These are phyloP conservation scores for Hygrophoropsis aurantiaca DNA, from an alignment of 768 basidiomycete species.

Conservation along the genomic window DNA sequence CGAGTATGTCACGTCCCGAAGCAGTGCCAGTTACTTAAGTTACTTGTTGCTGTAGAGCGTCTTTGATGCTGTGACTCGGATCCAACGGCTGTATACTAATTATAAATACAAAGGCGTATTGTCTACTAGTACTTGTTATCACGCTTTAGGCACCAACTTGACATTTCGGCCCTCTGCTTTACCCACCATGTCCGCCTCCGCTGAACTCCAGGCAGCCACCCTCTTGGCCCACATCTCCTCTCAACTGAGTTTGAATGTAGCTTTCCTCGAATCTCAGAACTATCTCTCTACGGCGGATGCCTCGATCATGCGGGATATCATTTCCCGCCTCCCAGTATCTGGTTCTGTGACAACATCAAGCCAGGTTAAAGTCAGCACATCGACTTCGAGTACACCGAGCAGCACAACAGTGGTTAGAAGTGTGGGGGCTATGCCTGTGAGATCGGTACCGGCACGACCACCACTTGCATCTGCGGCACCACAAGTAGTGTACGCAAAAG, in stretches of 20 bases:
- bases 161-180: not conserved
- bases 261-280: constrained; percentile 56
- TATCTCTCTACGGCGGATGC: constrained; percentile 53
- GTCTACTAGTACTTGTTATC: no score
- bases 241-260: constrained; percentile 55
- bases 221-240: constrained; percentile 59
- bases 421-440: not conserved
- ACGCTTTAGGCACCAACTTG: no score
- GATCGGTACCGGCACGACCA: constrained; percentile 5
- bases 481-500: constrained; percentile 43
- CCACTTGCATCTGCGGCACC: constrained; percentile 4
- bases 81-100: no score
- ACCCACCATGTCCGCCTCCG: constrained; percentile 19
- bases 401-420: constrained; percentile 3
- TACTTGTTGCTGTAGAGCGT: no score
- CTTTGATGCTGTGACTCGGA: no score
- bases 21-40: no score
- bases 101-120: no score
- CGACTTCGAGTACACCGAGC: not conserved
- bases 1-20: no score
- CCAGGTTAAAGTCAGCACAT: constrained; percentile 8
- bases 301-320: constrained; percentile 37
- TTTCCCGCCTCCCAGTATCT: constrained; percentile 42
- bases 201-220: constrained; percentile 35
- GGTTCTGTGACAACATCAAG: constrained; percentile 13